Evolutionary conservation across 1,284 basidiomycete species (phyloP).

Genomic region (Albatrellus sp.): DNA sequence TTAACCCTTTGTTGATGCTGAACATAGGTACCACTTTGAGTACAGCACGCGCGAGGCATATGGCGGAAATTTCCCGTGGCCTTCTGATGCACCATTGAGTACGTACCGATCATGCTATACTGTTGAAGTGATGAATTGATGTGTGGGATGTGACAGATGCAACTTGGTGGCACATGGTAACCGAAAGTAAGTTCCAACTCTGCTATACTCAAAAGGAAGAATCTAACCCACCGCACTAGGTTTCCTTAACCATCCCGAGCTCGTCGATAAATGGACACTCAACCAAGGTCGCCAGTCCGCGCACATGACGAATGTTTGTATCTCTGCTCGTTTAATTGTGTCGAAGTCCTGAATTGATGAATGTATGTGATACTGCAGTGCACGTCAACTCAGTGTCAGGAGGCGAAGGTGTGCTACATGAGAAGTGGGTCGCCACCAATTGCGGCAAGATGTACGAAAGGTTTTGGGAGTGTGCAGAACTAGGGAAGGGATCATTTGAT

Average conservation of each 20-base stretch:
- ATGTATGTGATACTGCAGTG: slow-evolving; percentile 50
- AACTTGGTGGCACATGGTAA: slow-evolving; percentile 76
- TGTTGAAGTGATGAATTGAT: too few relatives aligned
- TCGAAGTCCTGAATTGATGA: slow-evolving; percentile 44
- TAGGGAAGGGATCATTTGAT: too few relatives aligned
- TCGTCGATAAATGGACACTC: slow-evolving; percentile 54
- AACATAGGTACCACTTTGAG: slow-evolving; percentile 55
- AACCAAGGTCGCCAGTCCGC: background rate
- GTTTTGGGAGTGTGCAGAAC: too few relatives aligned
- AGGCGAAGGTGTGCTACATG: slow-evolving; percentile 77
- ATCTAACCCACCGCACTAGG: too few relatives aligned
- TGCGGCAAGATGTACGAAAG: too few relatives aligned
- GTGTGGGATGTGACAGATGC: too few relatives aligned
- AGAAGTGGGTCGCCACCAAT: slow-evolving; percentile 68
- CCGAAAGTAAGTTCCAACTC: slow-evolving; percentile 44
- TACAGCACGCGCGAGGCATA: slow-evolving; percentile 65
- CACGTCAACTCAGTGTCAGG: too few relatives aligned
- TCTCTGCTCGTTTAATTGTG: slow-evolving; percentile 5
- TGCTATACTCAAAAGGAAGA: too few relatives aligned
- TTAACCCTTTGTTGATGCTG: slow-evolving; percentile 18
- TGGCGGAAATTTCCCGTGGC: slow-evolving; percentile 47
- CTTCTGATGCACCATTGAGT: too few relatives aligned
- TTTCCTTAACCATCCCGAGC: background rate
- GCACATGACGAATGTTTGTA: too few relatives aligned
- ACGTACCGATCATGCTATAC: too few relatives aligned